Base-by-base conservation (phyloP, 1,139 yeast species). In the Yamadazyma jaroonii region DNA sequence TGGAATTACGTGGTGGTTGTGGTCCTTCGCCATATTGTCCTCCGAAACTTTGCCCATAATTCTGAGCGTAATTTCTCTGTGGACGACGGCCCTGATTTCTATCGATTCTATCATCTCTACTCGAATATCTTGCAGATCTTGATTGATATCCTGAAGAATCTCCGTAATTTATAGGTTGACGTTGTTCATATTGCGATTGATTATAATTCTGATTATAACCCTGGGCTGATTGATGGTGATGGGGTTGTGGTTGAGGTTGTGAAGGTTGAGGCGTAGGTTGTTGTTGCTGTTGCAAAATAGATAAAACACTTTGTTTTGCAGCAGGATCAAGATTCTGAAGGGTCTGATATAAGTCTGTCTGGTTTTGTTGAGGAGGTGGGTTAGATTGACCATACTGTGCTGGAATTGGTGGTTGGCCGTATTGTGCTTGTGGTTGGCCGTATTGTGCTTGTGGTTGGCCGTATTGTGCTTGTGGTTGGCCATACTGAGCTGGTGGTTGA, bases 271-370 rank as follows among this genome's bases (percentile, higher is more conserved):
- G 46, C 15, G 38, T 42, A 20, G 26, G 47, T 34, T 30, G 45
- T 31, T 44, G 48, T 28, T 38, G 44, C 15, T 37, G 61, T 39
- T 59, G 63, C 12, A 67, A 69, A 39, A 74, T 52, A 1, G 70
- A 55, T 26, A 78, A 53, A 50, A 77, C 62, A 46, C 59, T 72
- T 36, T 77, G 79, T 41, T 77, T 64, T 12, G 79, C 68, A 29
- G 63, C 62, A 8, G 81, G 80, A 40, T 77, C 79, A 46, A 78
- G 55, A 34, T 62, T 67, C 51, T 75, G 79, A 36, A 78, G 54
- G 6, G 65, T 57, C 34, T 63, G 67, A 26, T 62, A 38, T 17
- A 56, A 41, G 10, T 27, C 33, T 15, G 22, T 32, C 10, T 14
- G 10, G 48, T 38, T 36, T 42, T 44, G 34, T 27, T 32, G 40